A percentile compares a stretch with the other conserved stretches of the same genome.
Conservation (phyloP, 1,284 basidiomycete genomes). For the Apiotrichum porosum region DNA sequence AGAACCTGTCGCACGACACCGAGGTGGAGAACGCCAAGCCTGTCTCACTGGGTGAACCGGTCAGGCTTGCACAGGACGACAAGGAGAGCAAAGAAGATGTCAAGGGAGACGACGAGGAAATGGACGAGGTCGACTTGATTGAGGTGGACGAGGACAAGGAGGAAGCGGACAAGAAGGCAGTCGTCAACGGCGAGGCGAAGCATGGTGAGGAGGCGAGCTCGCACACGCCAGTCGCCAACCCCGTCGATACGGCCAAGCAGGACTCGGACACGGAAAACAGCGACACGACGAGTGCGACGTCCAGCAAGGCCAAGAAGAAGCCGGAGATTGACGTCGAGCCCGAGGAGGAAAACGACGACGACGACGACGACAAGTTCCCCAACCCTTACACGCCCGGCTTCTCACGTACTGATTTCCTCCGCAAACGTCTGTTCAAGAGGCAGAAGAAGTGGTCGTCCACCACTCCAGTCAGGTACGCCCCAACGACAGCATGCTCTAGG, state of each 20-base stretch:
- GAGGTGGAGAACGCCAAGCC: too few species aligned
- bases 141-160: not conserved
- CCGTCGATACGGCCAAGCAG: too few species aligned
- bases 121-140: not conserved
- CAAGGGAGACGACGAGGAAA: too few species aligned
- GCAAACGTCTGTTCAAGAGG: constrained; percentile 29
- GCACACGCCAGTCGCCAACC: too few species aligned
- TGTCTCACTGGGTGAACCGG: too few species aligned
- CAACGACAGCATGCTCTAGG: too few species aligned
- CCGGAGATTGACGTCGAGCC: not conserved
- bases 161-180: not conserved
- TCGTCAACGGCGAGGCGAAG: not conserved
- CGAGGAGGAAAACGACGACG: constrained; percentile 2
- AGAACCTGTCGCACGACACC: not conserved
- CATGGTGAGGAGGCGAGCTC: too few species aligned
- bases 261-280: too few species aligned
- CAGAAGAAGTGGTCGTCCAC: constrained; percentile 30
- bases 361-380: constrained; percentile 18
- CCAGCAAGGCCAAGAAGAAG: too few species aligned
- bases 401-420: constrained; percentile 26
- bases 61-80: not conserved
- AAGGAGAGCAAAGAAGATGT: not conserved
- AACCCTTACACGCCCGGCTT: constrained; percentile 33
- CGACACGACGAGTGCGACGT: too few species aligned
- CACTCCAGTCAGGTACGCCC: constrained; percentile 14